Evolutionary conservation across 805 yeast species (phyloP).

Genomic region (Geotrichum ghanense): DNA sequence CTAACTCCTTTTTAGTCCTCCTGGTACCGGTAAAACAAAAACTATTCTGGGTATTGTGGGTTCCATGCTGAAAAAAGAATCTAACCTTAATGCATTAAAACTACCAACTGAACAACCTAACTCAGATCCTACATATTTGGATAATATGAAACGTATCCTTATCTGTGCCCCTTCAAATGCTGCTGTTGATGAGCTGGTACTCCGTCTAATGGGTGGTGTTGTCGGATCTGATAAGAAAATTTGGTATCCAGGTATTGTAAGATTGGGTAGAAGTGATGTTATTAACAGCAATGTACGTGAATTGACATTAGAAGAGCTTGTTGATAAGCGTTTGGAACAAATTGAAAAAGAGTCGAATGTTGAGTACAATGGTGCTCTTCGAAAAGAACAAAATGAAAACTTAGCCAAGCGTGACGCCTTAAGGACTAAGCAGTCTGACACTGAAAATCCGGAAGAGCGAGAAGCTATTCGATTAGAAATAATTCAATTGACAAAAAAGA

Average conservation of each 20-base stretch:
- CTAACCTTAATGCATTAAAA: not conserved
- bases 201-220: conserved; percentile 71
- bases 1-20: conserved; percentile 43
- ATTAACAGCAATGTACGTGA: conserved; percentile 74
- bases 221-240: conserved; percentile 29
- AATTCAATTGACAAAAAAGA: conserved; percentile 45
- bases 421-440: conserved; percentile 26
- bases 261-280: conserved; percentile 85
- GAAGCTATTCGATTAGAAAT: conserved; percentile 29
- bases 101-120: conserved; percentile 4
- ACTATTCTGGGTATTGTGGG: conserved; percentile 91
- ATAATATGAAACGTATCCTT: conserved; percentile 45
- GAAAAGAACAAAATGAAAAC: conserved; percentile 40
- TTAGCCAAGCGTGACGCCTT: conserved; percentile 47
- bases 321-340: conserved; percentile 45
- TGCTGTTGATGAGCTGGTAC: conserved; percentile 90
- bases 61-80: conserved; percentile 34
- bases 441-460: conserved; percentile 6
- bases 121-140: not conserved
- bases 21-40: conserved; percentile 98
- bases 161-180: conserved; percentile 99
- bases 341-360: conserved; percentile 18
- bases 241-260: conserved; percentile 57
- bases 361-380: conserved; percentile 33
- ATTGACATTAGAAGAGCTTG: conserved; percentile 74